Evolutionary conservation across 345 rosid genomes (phyloP), one percentile per base, ranked within the genome.

Genomic region (Syzygium aqueum): DNA sequence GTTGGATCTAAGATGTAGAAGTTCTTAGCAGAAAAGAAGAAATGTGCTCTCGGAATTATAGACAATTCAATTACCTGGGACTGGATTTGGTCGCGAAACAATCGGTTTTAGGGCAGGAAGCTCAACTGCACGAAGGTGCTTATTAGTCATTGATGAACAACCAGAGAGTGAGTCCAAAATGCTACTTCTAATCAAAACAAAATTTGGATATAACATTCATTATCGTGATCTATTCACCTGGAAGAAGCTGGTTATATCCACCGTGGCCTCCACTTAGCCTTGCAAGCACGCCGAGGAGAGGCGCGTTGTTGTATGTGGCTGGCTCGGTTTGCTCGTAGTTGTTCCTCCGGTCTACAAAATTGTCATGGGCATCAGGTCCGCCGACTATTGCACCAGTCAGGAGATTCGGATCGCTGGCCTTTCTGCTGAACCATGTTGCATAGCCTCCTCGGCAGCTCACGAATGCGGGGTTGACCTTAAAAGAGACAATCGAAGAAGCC

Each of bases 251-350:
- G 89, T 95, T 94, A 51, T 92, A 95, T 4, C 94, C 93, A 1
- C 96, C 87, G 23, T 91, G 95, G 30, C 97, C 99, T 73, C 93
- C 94, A 84, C 89, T 87, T 13, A 97, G 91, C 22, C 99, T 89
- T 49, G 99, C 99, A 90, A 98, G 91, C 85, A 96, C 91, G 53
- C 99, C 99, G 22, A 98, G 92, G 15, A 98, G 91, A 43, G 99
- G 99, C 78, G 99, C 99, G 89, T 98, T 98, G 92, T 96, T 98
- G 91, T 98, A 98, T 51, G 99, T 96, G 82, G 99, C 99, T 56
- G 99, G 99, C 89, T 98, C 99, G 13, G 99, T 96, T 89, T 98
- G 99, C 89, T 98, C 96, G 82, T 96, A 98, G 90, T 98, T 96
- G 87, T 96, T 97, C 89, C 99, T 95, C 86, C 93, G 90, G 78